Base-by-base conservation (phyloP, 2,329 filamentous ascomycete genomes). In the Claviceps africana region DNA sequence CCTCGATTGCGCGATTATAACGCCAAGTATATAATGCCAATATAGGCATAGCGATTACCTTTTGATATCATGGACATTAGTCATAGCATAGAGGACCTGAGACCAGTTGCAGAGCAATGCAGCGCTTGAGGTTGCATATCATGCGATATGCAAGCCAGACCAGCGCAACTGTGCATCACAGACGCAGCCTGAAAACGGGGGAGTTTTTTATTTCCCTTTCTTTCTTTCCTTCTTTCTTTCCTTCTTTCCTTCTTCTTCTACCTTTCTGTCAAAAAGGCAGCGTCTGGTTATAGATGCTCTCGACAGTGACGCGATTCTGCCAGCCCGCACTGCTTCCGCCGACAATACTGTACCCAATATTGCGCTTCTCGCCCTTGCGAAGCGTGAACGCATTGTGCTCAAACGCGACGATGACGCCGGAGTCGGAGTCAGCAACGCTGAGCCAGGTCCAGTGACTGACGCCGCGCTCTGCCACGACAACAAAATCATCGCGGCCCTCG, bases 401-500 rank as follows among this genome's bases (percentile, higher is more conserved):
- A 31, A 51, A 53, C 1, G 33, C 22, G 8, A 53, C 52, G 25
- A 53, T 47, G n/a, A 53, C 30, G 47, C 19, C 19, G 11, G 52
- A 42, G 43, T 53, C 52, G 8, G 33, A n/a, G 31, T 42, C 48
- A 2, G 43, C n/a, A 25, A 50, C 52, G 39, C 48, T 28, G 19
- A 53, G 48, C 52, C 52, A 53, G 22, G 52, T 53, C 52, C 52
- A 53, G n/a, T 39, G 42, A 42, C 47, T 50, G 22, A 50, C 28
- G 15, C 51, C 51, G 2, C 28, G 21, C 33, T 50, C n/a, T 2
- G 51, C 51, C 17, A 30, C 19, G 15, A 53, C 43, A n/a, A 44
- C 31, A 40, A 53, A 53, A 2, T n/a, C 22, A 19, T 46, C 33
- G 8, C 33, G 17, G 13, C 17, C 21, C 21, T 22, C 15, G 9